phyloP scores from a whole-genome alignment of 2,329 filamentous ascomycete species.

The Botrytis galanthina region DNA sequence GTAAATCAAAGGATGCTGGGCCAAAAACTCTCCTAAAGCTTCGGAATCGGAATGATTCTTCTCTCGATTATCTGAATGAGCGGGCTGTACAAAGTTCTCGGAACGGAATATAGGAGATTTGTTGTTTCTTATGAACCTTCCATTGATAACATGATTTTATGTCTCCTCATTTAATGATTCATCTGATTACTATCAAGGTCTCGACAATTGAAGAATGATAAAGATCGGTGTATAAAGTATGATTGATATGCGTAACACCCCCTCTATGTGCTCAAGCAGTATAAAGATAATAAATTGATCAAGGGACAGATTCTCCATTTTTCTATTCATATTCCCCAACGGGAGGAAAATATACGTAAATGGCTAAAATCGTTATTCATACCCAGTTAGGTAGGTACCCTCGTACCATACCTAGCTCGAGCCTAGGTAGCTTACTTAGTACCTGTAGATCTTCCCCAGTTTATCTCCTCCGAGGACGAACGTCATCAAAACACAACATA shows the following conservation, averaged over 20 bases:
- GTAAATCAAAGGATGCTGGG: not conserved
- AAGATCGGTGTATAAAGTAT: not conserved
- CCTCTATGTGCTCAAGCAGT: not conserved
- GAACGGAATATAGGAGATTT: conserved; percentile 9
- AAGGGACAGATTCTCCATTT: not conserved
- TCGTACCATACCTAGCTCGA: too few species aligned
- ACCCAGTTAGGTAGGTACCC: not conserved
- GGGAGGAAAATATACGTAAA: not conserved
- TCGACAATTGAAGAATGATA: not conserved
- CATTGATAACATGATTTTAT: not conserved
- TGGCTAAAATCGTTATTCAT: not conserved
- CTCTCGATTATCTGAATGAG: not conserved
- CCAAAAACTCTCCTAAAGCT: not conserved
- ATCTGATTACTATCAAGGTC: not conserved
- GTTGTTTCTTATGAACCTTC: not conserved
- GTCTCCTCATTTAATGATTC: not conserved
- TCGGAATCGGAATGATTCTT: not conserved
- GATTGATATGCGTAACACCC: not conserved
- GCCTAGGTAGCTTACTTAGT: not conserved
- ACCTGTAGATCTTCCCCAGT: not conserved
- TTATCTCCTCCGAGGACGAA: not conserved
- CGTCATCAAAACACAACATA: not conserved
- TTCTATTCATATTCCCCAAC: not conserved
- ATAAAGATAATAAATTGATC: not conserved
- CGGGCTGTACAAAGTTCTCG: not conserved